Evolutionary conservation across 257 asterid genomes (phyloP).

Genomic region (Cordia subcordata): DNA sequence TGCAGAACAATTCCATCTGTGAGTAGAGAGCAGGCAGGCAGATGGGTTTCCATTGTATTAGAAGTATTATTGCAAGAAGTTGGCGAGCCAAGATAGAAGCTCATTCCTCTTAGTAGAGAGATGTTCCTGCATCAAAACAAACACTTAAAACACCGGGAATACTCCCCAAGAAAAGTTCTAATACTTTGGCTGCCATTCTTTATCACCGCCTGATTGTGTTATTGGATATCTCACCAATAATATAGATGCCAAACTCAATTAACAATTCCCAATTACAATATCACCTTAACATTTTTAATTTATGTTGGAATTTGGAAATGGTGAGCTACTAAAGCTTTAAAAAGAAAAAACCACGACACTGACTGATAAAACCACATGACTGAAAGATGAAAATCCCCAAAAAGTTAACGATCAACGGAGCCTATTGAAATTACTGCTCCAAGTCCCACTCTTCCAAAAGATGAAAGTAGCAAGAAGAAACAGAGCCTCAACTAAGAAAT

Average conservation of each 20-base stretch:
- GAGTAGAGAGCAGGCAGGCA: slow-evolving; percentile 65
- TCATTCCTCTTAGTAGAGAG: slow-evolving; percentile 46
- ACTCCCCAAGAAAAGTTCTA: slow-evolving; percentile 22
- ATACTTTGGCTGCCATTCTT: slow-evolving; percentile 18
- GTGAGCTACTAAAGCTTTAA: too few species aligned
- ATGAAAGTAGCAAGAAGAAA: too few species aligned
- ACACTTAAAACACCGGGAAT: slow-evolving; percentile 52
- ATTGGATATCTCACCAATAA: not conserved
- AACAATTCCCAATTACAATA: too few species aligned
- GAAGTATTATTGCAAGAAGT: slow-evolving; percentile 62
- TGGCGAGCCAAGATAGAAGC: slow-evolving; percentile 63
- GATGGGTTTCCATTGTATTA: slow-evolving; percentile 62
- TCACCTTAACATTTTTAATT: too few species aligned
- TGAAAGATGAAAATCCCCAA: too few species aligned
- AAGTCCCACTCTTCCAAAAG: too few species aligned
- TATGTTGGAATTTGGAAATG: too few species aligned
- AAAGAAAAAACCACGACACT: too few species aligned
- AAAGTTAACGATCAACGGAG: too few species aligned
- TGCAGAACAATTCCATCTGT: slow-evolving; percentile 64
- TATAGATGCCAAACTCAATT: not conserved
- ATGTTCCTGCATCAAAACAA: slow-evolving; percentile 90
- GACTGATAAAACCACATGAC: too few species aligned
- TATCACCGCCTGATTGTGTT: not conserved
- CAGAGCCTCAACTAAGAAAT: too few species aligned
- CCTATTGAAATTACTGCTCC: too few species aligned